A percentile compares a stretch with the other conserved stretches of the same genome.
Evolutionary conservation across 495 filamentous ascomycete genomes (phyloP).

Genomic region (Pyrenopolyporus hunteri): DNA sequence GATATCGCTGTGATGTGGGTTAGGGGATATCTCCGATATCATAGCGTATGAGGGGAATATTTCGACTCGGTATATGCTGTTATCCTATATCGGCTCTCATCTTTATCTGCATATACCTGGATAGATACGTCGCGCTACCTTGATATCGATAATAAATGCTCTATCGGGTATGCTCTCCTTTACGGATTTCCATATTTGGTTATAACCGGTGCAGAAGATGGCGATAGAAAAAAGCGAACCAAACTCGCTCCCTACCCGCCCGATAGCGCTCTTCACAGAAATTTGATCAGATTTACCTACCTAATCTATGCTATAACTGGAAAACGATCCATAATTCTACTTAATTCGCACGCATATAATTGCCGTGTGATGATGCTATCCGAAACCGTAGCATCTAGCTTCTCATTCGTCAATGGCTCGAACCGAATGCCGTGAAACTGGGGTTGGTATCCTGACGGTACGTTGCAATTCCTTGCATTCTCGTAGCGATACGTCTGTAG

Average conservation of each 20-base stretch:
- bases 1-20: neutral
- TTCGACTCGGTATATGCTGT: neutral
- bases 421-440: conserved; percentile 17
- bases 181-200: neutral
- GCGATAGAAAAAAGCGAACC: too few species aligned
- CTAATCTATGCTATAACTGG: conserved; percentile 3
- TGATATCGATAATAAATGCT: neutral
- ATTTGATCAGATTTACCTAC: neutral
- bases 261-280: neutral
- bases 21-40: neutral
- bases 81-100: neutral
- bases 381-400: conserved; percentile 26
- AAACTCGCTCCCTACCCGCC: neutral
- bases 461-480: conserved; percentile 12
- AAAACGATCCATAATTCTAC: conserved; percentile 6
- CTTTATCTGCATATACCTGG: conserved; percentile 1
- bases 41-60: neutral
- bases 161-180: neutral
- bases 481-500: conserved; percentile 4
- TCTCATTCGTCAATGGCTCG: conserved; percentile 23
- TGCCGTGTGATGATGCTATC: conserved; percentile 25
- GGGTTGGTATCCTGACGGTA: conserved; percentile 6
- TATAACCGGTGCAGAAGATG: too few species aligned
- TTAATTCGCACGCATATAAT: conserved; percentile 2
- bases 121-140: too few species aligned